Evolutionary conservation across 2,329 filamentous ascomycete genomes (phyloP), one percentile per base, ranked within the genome.

Genomic region (Cladobotryum mycophilum): DNA sequence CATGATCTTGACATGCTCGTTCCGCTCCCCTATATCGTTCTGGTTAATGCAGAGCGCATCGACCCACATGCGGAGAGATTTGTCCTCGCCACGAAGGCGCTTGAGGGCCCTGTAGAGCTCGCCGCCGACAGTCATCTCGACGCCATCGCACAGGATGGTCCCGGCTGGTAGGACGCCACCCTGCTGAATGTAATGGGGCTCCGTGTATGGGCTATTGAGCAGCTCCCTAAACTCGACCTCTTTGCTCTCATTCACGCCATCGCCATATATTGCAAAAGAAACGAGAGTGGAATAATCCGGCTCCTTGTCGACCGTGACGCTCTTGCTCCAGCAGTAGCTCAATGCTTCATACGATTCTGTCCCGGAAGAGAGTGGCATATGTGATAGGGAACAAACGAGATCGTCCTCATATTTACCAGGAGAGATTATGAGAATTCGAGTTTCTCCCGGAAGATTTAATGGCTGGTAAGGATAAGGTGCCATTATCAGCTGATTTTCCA

Each of bases 11-110:
- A 44, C 41, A 5, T 49, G 47, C 30, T 36, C 38, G 4, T 20
- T 34, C 13, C 35, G 25, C 33, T 49, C 47, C 1, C 9, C 25
- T 35, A 35, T 15, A 35, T 49, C 41, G 11, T 44, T 17, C 22
- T 49, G 47, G 41, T 49, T 44, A 25, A 49, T 49, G 40, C 47
- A 49, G 3, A 49, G 13, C 12, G 38, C 40, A 15, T 49, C 47
- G 25, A 49, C 17, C 47, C 47, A 49, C n/a, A 49, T 38, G 14
- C 36, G 36, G 14, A 38, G 36, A 5, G 36, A 17, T 13, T 7
- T 38, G 36, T 38, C 36, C 14, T 17, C 17, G 36, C 36, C n/a
- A 12, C 36, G 36, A n/a, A 38, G 13, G 3, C 36, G 36, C n/a
- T 38, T 38, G 36, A 38, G 7, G 13, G 36, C 36, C 36, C 36